Evolutionary conservation across 768 basidiomycete genomes (phyloP).

Genomic region (Krasilnikovozyma curviuscula): DNA sequence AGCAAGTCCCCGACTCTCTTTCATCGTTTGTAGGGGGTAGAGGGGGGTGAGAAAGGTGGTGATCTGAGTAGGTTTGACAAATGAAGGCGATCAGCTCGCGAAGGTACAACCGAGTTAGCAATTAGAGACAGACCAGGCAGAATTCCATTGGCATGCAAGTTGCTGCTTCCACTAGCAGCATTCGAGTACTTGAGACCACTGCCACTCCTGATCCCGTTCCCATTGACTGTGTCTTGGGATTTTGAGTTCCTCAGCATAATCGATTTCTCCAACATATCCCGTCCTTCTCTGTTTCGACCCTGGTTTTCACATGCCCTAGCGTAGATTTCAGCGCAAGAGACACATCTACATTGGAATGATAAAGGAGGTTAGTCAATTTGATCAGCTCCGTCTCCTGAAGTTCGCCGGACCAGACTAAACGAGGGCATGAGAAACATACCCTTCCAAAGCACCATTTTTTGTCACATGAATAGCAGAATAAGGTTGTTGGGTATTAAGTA

Average conservation of each 20-base stretch:
- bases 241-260: background rate
- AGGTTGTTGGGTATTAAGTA: slow-evolving; percentile 49
- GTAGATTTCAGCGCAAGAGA: slow-evolving; percentile 60
- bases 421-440: background rate
- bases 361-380: too few species aligned
- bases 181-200: slow-evolving; percentile 36
- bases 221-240: background rate
- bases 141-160: background rate
- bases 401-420: background rate
- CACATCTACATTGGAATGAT: slow-evolving; percentile 44
- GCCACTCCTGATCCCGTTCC: slow-evolving; percentile 25
- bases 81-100: background rate
- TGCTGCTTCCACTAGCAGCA: background rate
- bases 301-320: slow-evolving; percentile 52
- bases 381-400: background rate
- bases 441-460: slow-evolving; percentile 3
- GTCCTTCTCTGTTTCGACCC: slow-evolving; percentile 55
- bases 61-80: background rate
- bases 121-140: background rate
- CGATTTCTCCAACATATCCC: slow-evolving; percentile 15
- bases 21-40: slow-evolving; percentile 32
- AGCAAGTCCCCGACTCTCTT: slow-evolving; percentile 52
- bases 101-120: background rate
- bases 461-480: slow-evolving; percentile 58
- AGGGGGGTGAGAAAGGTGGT: background rate